A percentile compares a stretch with the other conserved stretches of the same genome.
Evolutionary conservation across 768 basidiomycete genomes (phyloP).

Genomic region (Trametes punicea): DNA sequence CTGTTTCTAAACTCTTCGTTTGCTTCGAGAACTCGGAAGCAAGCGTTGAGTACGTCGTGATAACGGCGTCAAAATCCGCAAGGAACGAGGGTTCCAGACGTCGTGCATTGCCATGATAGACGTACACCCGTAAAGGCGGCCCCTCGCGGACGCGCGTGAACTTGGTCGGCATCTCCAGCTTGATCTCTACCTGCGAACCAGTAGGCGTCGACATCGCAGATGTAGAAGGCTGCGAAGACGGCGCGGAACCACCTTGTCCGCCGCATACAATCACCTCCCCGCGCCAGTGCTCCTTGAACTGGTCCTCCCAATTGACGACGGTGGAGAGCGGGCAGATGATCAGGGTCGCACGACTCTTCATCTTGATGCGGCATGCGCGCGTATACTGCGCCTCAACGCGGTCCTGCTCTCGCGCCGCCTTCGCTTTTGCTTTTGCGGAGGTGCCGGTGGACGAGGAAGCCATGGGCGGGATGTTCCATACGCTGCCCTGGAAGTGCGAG

Average conservation of each 20-base stretch:
- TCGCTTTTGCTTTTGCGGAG: conserved; percentile 56
- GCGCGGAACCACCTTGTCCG: conserved; percentile 53
- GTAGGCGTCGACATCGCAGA: conserved; percentile 10
- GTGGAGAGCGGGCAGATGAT: conserved; percentile 96
- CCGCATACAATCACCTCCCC: conserved; percentile 84
- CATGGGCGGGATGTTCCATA: conserved; percentile 76
- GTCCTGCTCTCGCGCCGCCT: conserved; percentile 63
- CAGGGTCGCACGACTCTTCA: conserved; percentile 85
- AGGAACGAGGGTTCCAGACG: conserved; percentile 83
- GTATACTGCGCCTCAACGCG: conserved; percentile 68
- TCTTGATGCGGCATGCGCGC: conserved; percentile 74
- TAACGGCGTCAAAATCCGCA: conserved; percentile 93
- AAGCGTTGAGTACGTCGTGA: conserved; percentile 95
- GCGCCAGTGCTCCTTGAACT: conserved; percentile 95
- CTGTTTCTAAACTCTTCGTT: conserved; percentile 54
- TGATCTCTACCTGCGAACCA: conserved; percentile 18
- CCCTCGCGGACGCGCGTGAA: conserved; percentile 24
- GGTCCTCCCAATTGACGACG: conserved; percentile 98
- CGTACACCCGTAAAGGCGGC: conserved; percentile 74
- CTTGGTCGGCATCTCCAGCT: conserved; percentile 14
- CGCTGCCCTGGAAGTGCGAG: conserved; percentile 69
- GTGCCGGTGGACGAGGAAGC: conserved; percentile 23
- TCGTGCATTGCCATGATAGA: conserved; percentile 92
- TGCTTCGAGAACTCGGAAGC: conserved; percentile 95
- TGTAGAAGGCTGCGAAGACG: conserved; percentile 15